Evolutionary conservation across 352 stramenopile genomes (phyloP).

Genomic region (Pythium dissimile): DNA sequence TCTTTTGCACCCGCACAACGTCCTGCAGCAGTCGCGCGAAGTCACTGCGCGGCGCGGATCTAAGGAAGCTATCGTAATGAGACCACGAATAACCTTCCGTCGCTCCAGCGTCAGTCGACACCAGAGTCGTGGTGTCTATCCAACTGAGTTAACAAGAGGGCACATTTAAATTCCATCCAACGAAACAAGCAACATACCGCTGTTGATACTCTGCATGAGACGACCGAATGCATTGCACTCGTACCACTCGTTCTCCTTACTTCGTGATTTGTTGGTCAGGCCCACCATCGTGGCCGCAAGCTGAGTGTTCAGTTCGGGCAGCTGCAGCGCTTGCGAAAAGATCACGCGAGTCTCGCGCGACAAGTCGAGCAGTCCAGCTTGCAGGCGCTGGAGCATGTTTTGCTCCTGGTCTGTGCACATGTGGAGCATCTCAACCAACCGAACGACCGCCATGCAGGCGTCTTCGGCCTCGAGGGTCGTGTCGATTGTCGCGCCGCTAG

Average conservation of each 20-base stretch:
- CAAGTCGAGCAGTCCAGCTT: constrained; percentile 53
- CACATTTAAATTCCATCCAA: not conserved
- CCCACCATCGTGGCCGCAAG: constrained; percentile 67
- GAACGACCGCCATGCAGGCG: constrained; percentile 55
- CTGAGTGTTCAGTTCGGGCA: constrained; percentile 51
- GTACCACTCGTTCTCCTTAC: constrained; percentile 79
- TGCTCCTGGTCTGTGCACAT: constrained; percentile 69
- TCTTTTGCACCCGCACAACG: constrained; percentile 45
- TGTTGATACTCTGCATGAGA: constrained; percentile 49
- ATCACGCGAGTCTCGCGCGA: constrained; percentile 44
- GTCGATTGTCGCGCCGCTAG: constrained; percentile 18
- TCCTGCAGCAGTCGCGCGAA: constrained; percentile 61
- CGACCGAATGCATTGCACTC: constrained; percentile 70
- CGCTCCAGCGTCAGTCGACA: constrained; percentile 38
- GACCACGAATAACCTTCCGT: constrained; percentile 82
- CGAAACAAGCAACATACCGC: constrained; percentile 26
- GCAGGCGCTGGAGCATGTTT: constrained; percentile 69
- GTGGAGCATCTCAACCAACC: constrained; percentile 79
- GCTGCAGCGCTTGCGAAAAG: constrained; percentile 63
- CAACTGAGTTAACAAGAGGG: not conserved
- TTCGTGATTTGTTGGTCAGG: constrained; percentile 69
- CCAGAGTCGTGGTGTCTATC: constrained; percentile 23
- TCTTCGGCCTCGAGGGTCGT: constrained; percentile 52
- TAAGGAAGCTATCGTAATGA: constrained; percentile 70
- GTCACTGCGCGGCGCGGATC: constrained; percentile 34